These are phyloP conservation scores for Candida sanyaensis DNA, from an alignment of 1,139 yeast species.

Conservation along the genomic window DNA sequence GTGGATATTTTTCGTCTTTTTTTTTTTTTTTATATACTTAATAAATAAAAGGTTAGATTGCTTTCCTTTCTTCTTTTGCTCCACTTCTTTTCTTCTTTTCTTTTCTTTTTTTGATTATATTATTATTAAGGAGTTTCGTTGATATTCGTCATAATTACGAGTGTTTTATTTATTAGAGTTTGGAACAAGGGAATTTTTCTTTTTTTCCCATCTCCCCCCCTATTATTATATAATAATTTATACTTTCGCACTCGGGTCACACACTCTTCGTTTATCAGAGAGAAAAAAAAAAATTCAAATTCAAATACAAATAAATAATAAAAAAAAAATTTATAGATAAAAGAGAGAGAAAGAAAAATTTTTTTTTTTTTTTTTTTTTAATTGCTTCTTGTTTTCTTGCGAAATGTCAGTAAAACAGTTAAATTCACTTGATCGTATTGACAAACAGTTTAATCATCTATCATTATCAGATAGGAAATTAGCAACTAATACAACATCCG, in stretches of 20 bases:
- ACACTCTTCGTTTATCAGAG: neutral
- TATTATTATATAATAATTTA: too few species aligned
- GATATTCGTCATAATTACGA: too few species aligned
- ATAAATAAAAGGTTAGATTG: too few species aligned
- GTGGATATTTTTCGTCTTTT: too few species aligned
- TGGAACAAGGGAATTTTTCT: neutral
- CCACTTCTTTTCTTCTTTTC: too few species aligned
- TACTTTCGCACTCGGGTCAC: neutral
- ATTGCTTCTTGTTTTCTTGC: neutral
- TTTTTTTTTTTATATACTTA: too few species aligned
- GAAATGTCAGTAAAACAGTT: constrained; percentile 3
- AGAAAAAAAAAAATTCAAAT: neutral
- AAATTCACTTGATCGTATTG: constrained; percentile 7
- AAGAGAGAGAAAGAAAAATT: neutral
- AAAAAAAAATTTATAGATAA: too few species aligned
- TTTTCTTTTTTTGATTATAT: neutral
- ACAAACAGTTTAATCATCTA: constrained; percentile 4
- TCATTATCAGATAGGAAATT: constrained; percentile 4
- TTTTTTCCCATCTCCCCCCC: too few species aligned
- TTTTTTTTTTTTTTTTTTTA: neutral
- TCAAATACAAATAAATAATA: too few species aligned
- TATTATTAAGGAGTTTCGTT: too few species aligned
- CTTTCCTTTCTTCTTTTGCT: too few species aligned
- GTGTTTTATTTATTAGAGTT: too few species aligned
- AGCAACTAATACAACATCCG: neutral